Evolutionary conservation across 1,284 basidiomycete genomes (phyloP).

Genomic region (Leucoagaricus sp.): DNA sequence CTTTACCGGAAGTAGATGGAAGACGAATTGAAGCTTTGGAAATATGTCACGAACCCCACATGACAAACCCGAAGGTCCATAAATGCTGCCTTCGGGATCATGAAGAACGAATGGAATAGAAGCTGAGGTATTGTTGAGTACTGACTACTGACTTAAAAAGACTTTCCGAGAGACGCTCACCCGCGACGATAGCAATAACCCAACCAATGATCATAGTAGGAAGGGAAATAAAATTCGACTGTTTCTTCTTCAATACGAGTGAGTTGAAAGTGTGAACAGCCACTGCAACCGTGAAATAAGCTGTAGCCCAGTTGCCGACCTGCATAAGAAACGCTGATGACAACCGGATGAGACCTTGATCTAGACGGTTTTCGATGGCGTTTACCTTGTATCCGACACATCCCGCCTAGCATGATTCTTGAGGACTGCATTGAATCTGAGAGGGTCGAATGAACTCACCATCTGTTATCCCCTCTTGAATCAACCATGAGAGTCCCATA

Average conservation of each 20-base stretch:
- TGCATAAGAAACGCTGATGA: conserved; percentile 54
- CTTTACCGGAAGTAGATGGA: conserved; percentile 63
- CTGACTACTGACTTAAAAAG: not conserved
- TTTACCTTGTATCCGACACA: conserved; percentile 62
- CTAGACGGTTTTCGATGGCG: not conserved
- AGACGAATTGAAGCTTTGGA: conserved; percentile 44
- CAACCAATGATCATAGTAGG: conserved; percentile 54
- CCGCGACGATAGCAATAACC: conserved; percentile 45
- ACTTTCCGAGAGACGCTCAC: conserved; percentile 32
- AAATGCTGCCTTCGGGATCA: conserved; percentile 33
- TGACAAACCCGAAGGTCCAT: conserved; percentile 51
- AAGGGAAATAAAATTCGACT: conserved; percentile 48
- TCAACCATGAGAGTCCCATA: conserved; percentile 49
- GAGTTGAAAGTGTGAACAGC: conserved; percentile 70
- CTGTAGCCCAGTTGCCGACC: conserved; percentile 58
- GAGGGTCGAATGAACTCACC: conserved; percentile 37
- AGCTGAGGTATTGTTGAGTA: conserved; percentile 33
- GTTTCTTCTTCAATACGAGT: conserved; percentile 56
- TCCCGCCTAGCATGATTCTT: conserved; percentile 22
- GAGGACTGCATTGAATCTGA: not conserved
- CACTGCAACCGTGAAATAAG: conserved; percentile 66
- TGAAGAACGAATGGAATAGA: conserved; percentile 40
- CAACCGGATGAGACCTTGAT: conserved; percentile 5
- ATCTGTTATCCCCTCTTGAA: conserved; percentile 42
- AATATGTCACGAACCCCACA: conserved; percentile 52